Percentiles rank a stretch among this genome's conserved stretches.
phyloP scores from a whole-genome alignment of 352 stramenopile species.

The Phytophthora hibernalis region DNA sequence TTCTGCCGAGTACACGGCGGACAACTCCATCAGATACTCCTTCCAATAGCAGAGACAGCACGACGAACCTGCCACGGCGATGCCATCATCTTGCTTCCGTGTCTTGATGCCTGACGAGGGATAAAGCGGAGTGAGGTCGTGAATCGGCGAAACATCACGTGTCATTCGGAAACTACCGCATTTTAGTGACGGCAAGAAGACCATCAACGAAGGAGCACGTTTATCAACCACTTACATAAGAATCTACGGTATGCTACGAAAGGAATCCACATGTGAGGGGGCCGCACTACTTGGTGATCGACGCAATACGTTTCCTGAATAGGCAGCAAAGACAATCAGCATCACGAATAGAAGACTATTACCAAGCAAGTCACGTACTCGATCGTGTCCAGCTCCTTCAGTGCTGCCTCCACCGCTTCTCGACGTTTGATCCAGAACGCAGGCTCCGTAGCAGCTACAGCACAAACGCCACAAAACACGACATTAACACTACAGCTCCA shows the following conservation, averaged over 20 bases:
- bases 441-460: slow-evolving; percentile 33
- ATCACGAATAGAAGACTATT: neutral
- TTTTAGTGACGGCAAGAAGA: neutral
- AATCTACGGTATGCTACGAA: neutral
- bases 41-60: neutral
- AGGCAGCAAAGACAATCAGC: neutral
- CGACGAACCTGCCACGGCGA: slow-evolving; percentile 46
- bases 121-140: slow-evolving; percentile 22
- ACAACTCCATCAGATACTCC: neutral
- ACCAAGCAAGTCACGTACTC: slow-evolving; percentile 35
- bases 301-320: slow-evolving; percentile 31
- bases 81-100: slow-evolving; percentile 22
- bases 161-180: slow-evolving; percentile 3
- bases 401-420: slow-evolving; percentile 34
- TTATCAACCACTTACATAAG: slow-evolving; percentile 10
- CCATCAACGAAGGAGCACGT: neutral
- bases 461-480: neutral
- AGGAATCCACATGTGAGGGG: neutral
- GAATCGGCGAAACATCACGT: slow-evolving; percentile 15
- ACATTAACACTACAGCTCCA: neutral
- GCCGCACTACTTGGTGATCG: slow-evolving; percentile 20
- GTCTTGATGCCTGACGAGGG: neutral
- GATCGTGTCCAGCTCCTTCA: slow-evolving; percentile 44
- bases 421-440: slow-evolving; percentile 53
- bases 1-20: slow-evolving; percentile 36